Evolutionary conservation across 495 filamentous ascomycete species (phyloP), one percentile per base, ranked within the genome.

Genomic region (Sordaria brevicollis): DNA sequence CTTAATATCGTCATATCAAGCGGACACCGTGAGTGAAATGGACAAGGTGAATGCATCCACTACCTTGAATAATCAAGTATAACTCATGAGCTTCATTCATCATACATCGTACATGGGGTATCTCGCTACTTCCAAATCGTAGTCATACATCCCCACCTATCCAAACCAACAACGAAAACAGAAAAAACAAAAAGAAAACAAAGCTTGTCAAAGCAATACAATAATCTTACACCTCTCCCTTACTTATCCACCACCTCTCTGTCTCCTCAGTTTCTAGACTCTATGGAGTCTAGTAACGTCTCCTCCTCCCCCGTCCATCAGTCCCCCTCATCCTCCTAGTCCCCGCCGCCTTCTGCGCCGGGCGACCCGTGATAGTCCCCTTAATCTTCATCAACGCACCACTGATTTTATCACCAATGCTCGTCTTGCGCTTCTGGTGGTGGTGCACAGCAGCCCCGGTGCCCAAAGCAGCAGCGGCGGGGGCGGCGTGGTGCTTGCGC

Each of bases 291-390:
- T 6, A 67, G 13, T 69, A 71, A 15, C 69, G 41, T 2, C 70
- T 33, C n/a, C 72, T 72, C 13, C 65, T 19, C 9, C 85, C 84
- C 6, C 87, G 83, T 15, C 90, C 90, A 78, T 92, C 90, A 37
- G 89, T 91, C 15, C 90, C 90, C 72, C 87, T 84, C 89, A 92
- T 91, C 19, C 90, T 80, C 37, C 89, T 82, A 31, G 89, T 90
- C 11, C 90, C 90, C 66, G 90, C 90, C 77, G 89, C 90, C 86
- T 90, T 92, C 67, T 88, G 74, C 6, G 87, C 90, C 1, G 90
- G 87, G 9, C 88, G 80, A 21, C 82, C 72, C 0, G 88, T 91
- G 65, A 92, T 74, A 21, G 81, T 83, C 3, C 90, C 90, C 76
- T 86, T 88, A 66, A 93, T 73, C 79, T 82, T 89, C 80, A 91